phyloP scores from a whole-genome alignment of 306 rosid species.

The Malus fusca region DNA sequence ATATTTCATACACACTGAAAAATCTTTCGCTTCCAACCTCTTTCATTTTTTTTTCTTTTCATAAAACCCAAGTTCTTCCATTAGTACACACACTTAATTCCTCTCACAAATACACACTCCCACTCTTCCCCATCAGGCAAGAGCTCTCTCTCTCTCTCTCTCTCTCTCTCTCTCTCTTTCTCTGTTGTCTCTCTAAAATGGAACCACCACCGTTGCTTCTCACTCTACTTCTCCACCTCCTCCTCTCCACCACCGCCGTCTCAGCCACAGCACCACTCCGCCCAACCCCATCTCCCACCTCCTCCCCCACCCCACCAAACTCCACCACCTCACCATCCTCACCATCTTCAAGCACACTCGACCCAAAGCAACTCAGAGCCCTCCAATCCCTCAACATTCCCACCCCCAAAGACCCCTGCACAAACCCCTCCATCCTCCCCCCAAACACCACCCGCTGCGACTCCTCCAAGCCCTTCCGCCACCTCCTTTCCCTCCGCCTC shows the following conservation, averaged over 20 bases:
- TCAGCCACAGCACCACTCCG: slow-evolving; percentile 5
- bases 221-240: slow-evolving; percentile 14
- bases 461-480: slow-evolving; percentile 68
- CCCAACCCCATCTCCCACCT: slow-evolving; percentile 10
- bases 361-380: slow-evolving; percentile 81
- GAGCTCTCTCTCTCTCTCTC: not conserved
- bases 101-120: too few relatives aligned
- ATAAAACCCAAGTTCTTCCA: too few relatives aligned
- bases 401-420: slow-evolving; percentile 70
- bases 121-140: too few relatives aligned
- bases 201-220: slow-evolving; percentile 10
- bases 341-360: slow-evolving; percentile 39
- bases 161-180: not conserved
- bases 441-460: slow-evolving; percentile 67
- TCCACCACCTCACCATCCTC: slow-evolving; percentile 12
- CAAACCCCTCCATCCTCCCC: slow-evolving; percentile 34
- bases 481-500: slow-evolving; percentile 58
- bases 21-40: fast-evolving
- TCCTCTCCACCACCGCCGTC: slow-evolving; percentile 18
- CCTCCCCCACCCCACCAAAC: slow-evolving; percentile 6
- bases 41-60: too few relatives aligned
- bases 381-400: slow-evolving; percentile 86
- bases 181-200: slow-evolving; percentile 6
- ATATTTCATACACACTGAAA: too few relatives aligned
- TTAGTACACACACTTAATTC: not conserved